Base-by-base conservation (phyloP, 306 rosid species). In the Adenanthera pavonina region DNA sequence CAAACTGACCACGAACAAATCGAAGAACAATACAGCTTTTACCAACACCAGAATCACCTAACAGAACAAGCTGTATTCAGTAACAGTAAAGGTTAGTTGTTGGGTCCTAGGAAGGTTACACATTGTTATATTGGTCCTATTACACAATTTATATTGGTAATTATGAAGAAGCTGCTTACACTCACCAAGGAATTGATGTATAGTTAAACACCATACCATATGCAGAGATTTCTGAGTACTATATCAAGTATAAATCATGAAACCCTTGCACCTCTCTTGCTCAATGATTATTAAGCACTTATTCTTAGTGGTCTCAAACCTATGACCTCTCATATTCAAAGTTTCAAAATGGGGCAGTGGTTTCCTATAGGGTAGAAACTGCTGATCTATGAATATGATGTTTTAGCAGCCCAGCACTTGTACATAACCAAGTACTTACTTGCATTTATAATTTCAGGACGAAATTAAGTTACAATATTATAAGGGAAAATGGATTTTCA, bases 1-100 rank as follows among this genome's bases (percentile, higher is more conserved):
- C 99, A 89, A 96, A 96, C 84, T 89, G 98, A 79, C 99, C 99
- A 77, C 99, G 98, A 69, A 96, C 99, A 90, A 96, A 96, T 48
- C 98, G 90, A 70, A 96, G 97, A 80, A 96, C 99, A 87, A 96
- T 96, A 74, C 99, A 96, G 84, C 99, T 96, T 86, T 96, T 96
- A 82, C 99, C 99, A 83, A 96, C 99, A 49, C 99, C 99, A 81
- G 99, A 96, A 89, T 96, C 99, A 79, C 99, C 99, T 85, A 96
- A 83, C 81, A 96, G 89, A 79, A 96, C 99, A 76, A 96, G 97
- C 98, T 96, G 92, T 70, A 80, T 80, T 80, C 62, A 84, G 84
- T 66, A 64, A 81, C 73, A 85, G 64, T 60, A 72, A 76, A 66
- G 67, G 78, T 86, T 80, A 81, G 87, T 56, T 75, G 48, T 20